Percentiles rank a stretch among this genome's conserved stretches.
These are phyloP conservation scores for Bretziella fagacearum DNA, from an alignment of 2,329 filamentous ascomycete genomes.

Conservation along the genomic window DNA sequence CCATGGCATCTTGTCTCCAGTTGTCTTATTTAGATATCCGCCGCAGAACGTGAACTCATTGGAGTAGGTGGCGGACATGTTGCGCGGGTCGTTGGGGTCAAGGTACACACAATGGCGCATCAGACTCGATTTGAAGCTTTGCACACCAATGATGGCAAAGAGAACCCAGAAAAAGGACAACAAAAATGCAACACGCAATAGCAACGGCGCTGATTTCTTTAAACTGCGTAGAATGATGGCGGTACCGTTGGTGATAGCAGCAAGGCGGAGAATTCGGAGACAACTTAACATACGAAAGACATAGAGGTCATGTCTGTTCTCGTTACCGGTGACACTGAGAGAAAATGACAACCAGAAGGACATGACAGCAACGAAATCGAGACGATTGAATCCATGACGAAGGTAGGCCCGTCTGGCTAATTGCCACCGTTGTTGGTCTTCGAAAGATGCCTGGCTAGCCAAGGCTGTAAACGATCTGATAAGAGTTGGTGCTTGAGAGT, in stretches of 20 bases:
- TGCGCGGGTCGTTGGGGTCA: conserved; percentile 42
- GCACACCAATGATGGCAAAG: conserved; percentile 91
- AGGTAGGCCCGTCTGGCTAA: conserved; percentile 83
- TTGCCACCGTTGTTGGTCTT: conserved; percentile 66
- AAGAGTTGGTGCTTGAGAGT: conserved; percentile 25
- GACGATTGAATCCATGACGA: conserved; percentile 84
- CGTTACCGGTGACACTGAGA: conserved; percentile 51
- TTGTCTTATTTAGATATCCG: conserved; percentile 51
- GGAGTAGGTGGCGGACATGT: conserved; percentile 37
- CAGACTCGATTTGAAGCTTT: conserved; percentile 81
- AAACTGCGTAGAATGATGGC: conserved; percentile 87
- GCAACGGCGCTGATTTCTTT: conserved; percentile 82
- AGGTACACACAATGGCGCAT: conserved; percentile 65
- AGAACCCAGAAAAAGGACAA: conserved; percentile 96
- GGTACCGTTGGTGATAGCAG: conserved; percentile 84
- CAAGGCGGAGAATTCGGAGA: conserved; percentile 75
- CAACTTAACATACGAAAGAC: conserved; percentile 95
- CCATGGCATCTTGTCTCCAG: conserved; percentile 48
- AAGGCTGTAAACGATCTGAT: conserved; percentile 50
- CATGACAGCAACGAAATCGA: conserved; percentile 89
- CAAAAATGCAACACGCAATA: conserved; percentile 84
- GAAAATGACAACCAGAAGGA: conserved; percentile 86
- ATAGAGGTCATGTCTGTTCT: conserved; percentile 56
- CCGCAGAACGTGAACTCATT: conserved; percentile 68
- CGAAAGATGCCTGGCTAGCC: conserved; percentile 42